Evolutionary conservation across 2,329 filamentous ascomycete species (phyloP).

Genomic region (Emergomyces africanus): DNA sequence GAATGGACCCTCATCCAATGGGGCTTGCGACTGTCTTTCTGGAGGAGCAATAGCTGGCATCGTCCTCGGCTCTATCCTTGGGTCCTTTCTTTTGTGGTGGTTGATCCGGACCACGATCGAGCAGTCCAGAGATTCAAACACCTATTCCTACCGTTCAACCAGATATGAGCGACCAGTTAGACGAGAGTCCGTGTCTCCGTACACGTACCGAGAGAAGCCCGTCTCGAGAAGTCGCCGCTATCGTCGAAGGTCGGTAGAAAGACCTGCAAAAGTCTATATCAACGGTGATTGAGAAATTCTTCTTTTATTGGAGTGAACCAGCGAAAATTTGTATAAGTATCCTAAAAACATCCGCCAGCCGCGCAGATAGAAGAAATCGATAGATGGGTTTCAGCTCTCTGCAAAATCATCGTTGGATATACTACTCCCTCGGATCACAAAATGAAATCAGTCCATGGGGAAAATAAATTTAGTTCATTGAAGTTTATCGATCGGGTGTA

Average conservation of each 20-base stretch:
- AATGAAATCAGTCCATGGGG: too few species aligned
- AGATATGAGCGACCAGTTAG: slow-evolving; percentile 13
- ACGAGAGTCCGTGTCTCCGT: slow-evolving; percentile 17
- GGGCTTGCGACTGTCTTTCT: slow-evolving; percentile 19
- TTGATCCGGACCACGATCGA: slow-evolving; percentile 18
- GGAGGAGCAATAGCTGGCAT: slow-evolving; percentile 28
- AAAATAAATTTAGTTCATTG: too few species aligned
- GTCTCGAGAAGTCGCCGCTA: slow-evolving; percentile 14
- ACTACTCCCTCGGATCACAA: too few species aligned
- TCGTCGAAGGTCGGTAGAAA: slow-evolving; percentile 17
- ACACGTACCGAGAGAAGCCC: slow-evolving; percentile 14
- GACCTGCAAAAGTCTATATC: slow-evolving; percentile 26
- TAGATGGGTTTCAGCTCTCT: too few species aligned
- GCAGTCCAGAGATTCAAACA: slow-evolving; percentile 15
- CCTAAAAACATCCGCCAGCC: too few species aligned
- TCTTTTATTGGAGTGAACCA: neutral
- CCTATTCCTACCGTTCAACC: slow-evolving; percentile 12
- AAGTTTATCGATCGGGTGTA: too few species aligned
- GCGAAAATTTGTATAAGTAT: neutral
- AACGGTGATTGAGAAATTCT: slow-evolving; percentile 1
- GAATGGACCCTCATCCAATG: neutral
- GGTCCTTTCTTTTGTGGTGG: slow-evolving; percentile 25
- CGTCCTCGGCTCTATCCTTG: slow-evolving; percentile 27
- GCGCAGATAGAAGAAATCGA: too few species aligned
- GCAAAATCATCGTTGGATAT: too few species aligned